Evolutionary conservation across 2,329 filamentous ascomycete genomes (phyloP).

Genomic region (Microdochium bolleyi): DNA sequence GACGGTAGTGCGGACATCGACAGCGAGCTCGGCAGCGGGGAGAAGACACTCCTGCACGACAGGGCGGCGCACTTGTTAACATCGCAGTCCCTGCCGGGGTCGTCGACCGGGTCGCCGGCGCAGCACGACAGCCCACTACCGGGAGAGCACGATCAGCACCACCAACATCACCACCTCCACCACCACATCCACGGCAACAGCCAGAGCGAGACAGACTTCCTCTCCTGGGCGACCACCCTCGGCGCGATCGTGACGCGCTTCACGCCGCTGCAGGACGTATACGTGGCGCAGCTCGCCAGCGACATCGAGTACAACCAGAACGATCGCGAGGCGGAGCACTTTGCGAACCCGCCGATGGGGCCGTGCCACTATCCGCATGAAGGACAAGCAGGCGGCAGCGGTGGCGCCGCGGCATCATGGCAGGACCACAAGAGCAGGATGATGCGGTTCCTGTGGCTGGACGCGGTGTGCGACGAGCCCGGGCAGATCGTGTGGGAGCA

Average conservation of each 20-base stretch:
- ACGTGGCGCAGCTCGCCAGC: background rate
- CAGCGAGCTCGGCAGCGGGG: too few relatives aligned
- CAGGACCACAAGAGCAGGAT: background rate
- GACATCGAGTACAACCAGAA: background rate
- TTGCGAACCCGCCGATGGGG: background rate
- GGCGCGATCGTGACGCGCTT: background rate
- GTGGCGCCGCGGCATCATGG: background rate
- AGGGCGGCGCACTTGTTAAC: too few relatives aligned
- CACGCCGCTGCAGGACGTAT: background rate
- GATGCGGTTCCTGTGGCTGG: background rate
- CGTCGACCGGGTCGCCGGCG: background rate
- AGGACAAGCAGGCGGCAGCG: background rate
- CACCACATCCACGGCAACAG: background rate
- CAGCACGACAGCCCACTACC: background rate
- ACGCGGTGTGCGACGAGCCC: background rate
- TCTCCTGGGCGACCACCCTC: background rate
- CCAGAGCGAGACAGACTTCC: background rate
- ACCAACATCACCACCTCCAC: background rate
- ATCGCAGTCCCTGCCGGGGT: background rate
- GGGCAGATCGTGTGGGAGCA: background rate
- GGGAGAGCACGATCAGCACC: background rate
- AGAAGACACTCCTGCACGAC: too few relatives aligned
- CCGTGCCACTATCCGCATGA: background rate
- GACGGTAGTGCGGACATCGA: too few relatives aligned
- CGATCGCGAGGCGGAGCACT: background rate